These are phyloP conservation scores for Huiozyma naganishii DNA, from an alignment of 805 yeast genomes.

Conservation along the genomic window DNA sequence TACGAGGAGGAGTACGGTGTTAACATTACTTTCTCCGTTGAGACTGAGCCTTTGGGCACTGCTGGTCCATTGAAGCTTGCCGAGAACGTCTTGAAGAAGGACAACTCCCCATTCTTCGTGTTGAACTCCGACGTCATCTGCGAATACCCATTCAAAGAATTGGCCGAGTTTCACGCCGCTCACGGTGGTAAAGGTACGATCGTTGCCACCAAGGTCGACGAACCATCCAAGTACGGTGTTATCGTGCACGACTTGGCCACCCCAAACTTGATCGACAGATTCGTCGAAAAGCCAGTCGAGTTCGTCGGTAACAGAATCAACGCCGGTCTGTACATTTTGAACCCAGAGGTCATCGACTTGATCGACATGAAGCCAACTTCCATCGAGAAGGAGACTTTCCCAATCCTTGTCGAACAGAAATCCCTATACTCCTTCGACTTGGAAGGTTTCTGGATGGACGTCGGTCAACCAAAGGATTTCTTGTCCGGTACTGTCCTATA, in stretches of 20 bases:
- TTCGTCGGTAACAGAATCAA: slow-evolving; percentile 99
- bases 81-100: slow-evolving; percentile 85
- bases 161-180: slow-evolving; percentile 83
- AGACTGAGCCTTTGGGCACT: slow-evolving; percentile 98
- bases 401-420: slow-evolving; percentile 80
- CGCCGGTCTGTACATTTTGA: slow-evolving; percentile 96
- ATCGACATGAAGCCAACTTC: slow-evolving; percentile 98
- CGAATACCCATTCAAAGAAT: slow-evolving; percentile 92
- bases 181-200: slow-evolving; percentile 98
- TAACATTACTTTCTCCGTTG: slow-evolving; percentile 90
- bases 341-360: slow-evolving; percentile 93
- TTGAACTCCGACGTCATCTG: slow-evolving; percentile 97
- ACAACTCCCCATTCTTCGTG: slow-evolving; percentile 92
- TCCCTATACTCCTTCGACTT: slow-evolving; percentile 89
- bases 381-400: slow-evolving; percentile 99
- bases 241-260: slow-evolving; percentile 94
- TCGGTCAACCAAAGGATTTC: slow-evolving; percentile 99
- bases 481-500: slow-evolving; percentile 89
- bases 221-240: slow-evolving; percentile 99
- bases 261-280: slow-evolving; percentile 93
- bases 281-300: slow-evolving; percentile 98
- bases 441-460: slow-evolving; percentile 99
- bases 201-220: slow-evolving; percentile 98
- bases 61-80: slow-evolving; percentile 99
- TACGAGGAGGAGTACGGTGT: slow-evolving; percentile 95